Evolutionary conservation across 148 eudicot species (phyloP), one percentile per base, ranked within the genome.

Genomic region (Camellia lanceoleosa): DNA sequence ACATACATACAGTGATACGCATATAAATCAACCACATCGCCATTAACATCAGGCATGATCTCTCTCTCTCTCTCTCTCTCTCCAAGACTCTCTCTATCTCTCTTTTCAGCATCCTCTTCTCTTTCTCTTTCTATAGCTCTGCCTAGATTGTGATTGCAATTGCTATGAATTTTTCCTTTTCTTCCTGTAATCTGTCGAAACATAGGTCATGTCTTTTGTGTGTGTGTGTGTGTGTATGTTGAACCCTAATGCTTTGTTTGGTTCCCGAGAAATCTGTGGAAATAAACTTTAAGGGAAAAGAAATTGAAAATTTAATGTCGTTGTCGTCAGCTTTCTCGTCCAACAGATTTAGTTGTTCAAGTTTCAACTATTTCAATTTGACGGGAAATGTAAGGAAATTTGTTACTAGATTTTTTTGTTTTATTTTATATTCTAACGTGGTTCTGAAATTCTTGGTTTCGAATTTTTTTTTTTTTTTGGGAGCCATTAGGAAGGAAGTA

Each of bases 181-280:
- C 8, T 56, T 42, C 2, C 5, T 9, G 10, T 70, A 56, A 42
- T 70, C 43, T 14, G 54, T 59, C n/a, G 7, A 70, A 42, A 3
- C 56, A 23, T 41, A 49, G 44, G 66, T 18, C 12, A 58, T 71
- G 60, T 73, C 18, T 42, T 23, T 23, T 23, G 23, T 23, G 23
- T 23, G 23, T 23, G 23, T 23, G 23, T 23, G 23, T 23, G 23
- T 23, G 23, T 23, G 23, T 23, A 23, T 23, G 23, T 62, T 80
- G n/a, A 80, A 64, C 82, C 82, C 82, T 80, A 74, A 73, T 23
- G 56, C 15, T 30, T 0, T 64, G 52, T 23, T 74, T 67, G 18
- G 52, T 78, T 55, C 16, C 64, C 51, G 73, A 68, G 38, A 66
- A 67, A 41, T 52, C 47, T 23, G 72, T 16, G 63, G 62, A 16